Conservation (phyloP, 2,329 filamentous ascomycete genomes). For the Simplicillium aogashimaense region DNA sequence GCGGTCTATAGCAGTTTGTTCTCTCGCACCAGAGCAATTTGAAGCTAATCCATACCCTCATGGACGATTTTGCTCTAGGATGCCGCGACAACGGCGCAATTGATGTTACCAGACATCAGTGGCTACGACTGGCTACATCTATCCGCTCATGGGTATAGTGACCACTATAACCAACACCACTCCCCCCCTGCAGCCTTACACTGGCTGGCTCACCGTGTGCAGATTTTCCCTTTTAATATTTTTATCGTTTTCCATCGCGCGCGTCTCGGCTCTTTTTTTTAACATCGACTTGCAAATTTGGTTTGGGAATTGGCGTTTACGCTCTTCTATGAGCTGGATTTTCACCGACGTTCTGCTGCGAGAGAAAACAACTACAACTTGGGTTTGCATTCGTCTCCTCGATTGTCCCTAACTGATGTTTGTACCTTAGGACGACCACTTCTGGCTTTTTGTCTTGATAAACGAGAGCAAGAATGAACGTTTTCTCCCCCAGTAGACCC, state of each 20-base stretch:
- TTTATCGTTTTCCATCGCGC: too few relatives aligned
- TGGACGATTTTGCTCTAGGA: conserved; percentile 5
- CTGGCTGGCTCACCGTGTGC: too few relatives aligned
- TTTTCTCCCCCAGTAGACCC: background rate
- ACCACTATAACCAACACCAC: background rate
- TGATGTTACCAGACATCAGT: background rate
- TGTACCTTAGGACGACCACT: conserved; percentile 7
- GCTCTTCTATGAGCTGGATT: too few relatives aligned
- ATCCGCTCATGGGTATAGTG: background rate
- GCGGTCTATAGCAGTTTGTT: conserved; percentile 98
- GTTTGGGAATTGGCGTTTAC: too few relatives aligned
- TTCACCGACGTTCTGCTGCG: too few relatives aligned
- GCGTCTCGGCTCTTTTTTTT: too few relatives aligned
- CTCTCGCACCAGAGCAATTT: conserved; percentile 75
- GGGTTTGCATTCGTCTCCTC: conserved; percentile 7
- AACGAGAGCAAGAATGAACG: conserved; percentile 1
- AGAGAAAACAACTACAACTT: conserved; percentile 2
- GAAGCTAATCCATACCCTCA: conserved; percentile 44
- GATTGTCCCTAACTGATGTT: conserved; percentile 6
- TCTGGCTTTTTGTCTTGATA: background rate
- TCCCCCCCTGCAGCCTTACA: background rate
- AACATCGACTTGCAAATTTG: too few relatives aligned
- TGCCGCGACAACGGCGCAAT: background rate
- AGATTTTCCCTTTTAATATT: too few relatives aligned
- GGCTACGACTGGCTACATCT: background rate